These are phyloP conservation scores for Eimeria maxima DNA, from an alignment of 169 alveolate species.

Conservation along the genomic window DNA sequence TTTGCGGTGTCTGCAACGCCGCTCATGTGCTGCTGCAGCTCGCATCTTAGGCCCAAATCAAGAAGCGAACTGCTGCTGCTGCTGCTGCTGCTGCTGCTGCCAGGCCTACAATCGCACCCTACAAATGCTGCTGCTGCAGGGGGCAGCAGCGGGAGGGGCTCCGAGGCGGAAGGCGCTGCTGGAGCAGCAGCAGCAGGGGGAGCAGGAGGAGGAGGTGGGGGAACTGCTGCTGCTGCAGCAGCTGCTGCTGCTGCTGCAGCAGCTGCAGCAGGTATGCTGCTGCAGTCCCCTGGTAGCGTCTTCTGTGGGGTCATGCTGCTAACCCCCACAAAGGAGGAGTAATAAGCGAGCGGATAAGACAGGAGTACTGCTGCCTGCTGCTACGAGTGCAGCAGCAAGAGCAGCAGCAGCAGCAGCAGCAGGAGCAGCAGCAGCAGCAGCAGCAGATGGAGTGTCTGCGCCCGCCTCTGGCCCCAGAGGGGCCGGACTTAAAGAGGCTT, in stretches of 20 bases:
- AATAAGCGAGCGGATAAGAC: too few species aligned
- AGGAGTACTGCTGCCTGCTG: conserved; percentile 54
- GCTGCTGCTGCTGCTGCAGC: neutral
- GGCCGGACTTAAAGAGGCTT: too few species aligned
- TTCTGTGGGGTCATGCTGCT: neutral
- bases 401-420: conserved; percentile 19
- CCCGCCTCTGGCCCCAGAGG: neutral
- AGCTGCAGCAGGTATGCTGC: neutral
- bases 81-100: too few species aligned
- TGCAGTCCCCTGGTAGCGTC: neutral
- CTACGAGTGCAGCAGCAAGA: neutral
- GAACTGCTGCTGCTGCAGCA: too few species aligned
- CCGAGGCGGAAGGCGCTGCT: neutral
- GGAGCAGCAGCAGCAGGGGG: neutral
- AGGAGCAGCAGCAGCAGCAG: neutral
- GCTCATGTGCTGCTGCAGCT: neutral
- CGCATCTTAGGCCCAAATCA: too few species aligned
- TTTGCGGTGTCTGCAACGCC: neutral
- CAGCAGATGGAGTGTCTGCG: neutral
- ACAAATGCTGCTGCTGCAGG: too few species aligned
- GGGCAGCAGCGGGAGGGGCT: neutral
- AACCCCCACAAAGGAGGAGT: too few species aligned
- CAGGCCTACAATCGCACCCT: too few species aligned
- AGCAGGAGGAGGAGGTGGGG: too few species aligned
- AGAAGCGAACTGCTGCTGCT: too few species aligned